Evolutionary conservation across 2,329 filamentous ascomycete species (phyloP).

Genomic region (Apiospora saccharicola): DNA sequence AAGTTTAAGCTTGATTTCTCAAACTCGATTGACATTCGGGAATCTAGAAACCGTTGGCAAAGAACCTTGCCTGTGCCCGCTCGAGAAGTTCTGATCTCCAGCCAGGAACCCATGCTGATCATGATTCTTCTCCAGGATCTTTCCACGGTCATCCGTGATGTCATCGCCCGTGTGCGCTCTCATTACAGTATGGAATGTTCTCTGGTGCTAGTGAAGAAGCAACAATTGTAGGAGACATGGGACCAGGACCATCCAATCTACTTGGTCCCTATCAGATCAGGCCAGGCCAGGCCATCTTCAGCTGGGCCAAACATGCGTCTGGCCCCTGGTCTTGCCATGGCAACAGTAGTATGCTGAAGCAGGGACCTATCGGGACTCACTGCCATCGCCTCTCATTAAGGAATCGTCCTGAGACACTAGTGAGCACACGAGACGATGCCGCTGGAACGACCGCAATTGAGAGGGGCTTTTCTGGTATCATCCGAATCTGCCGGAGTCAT

Average conservation of each 20-base stretch:
- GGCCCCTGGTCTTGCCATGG: neutral
- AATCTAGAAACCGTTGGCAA: constrained; percentile 10
- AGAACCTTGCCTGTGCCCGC: neutral
- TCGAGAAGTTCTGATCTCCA: neutral
- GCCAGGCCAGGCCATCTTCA: neutral
- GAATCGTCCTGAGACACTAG: constrained; percentile 15
- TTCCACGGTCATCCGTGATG: neutral
- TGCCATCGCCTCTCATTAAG: neutral
- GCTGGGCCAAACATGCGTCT: neutral
- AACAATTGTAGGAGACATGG: neutral
- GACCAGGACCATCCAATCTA: neutral
- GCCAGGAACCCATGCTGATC: neutral
- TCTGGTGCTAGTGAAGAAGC: neutral
- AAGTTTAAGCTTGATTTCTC: constrained; percentile 14
- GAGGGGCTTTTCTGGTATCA: neutral
- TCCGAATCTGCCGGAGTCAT: constrained; percentile 1
- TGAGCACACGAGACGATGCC: constrained; percentile 2
- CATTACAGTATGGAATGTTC: neutral
- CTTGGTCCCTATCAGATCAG: neutral
- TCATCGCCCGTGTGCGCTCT: neutral
- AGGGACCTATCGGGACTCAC: neutral
- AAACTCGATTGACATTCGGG: constrained; percentile 16
- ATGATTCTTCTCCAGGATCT: constrained; percentile 16
- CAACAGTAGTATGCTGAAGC: neutral
- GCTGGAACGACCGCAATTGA: neutral